phyloP scores from a whole-genome alignment of 768 basidiomycete species.

The Suillus hirtellus region DNA sequence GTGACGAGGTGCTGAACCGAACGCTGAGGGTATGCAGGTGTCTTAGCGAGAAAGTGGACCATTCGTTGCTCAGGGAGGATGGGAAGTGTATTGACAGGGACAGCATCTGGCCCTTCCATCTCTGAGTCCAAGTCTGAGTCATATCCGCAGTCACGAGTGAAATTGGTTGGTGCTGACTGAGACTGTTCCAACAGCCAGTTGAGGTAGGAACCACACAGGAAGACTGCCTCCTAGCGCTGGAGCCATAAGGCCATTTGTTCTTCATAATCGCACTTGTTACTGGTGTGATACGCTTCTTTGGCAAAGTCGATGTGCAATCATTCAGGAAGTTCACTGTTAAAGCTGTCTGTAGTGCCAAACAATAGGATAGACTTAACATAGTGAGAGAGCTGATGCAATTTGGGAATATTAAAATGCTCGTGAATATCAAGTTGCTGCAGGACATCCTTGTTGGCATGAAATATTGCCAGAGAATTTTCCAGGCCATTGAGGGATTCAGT shows the following conservation, averaged over 20 bases:
- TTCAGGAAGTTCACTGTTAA: slow-evolving; percentile 37
- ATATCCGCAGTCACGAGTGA: too few relatives aligned
- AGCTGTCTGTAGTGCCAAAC: slow-evolving; percentile 26
- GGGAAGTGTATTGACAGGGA: too few relatives aligned
- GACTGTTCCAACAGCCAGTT: too few relatives aligned
- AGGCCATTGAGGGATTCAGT: slow-evolving; percentile 25
- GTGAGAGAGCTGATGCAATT: slow-evolving; percentile 33
- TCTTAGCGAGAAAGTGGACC: too few relatives aligned
- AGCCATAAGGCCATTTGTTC: slow-evolving; percentile 14
- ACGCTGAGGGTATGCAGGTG: too few relatives aligned
- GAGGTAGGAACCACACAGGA: too few relatives aligned
- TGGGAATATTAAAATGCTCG: slow-evolving; percentile 38
- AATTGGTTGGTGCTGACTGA: too few relatives aligned
- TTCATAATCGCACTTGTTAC: slow-evolving; percentile 29
- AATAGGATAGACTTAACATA: slow-evolving; percentile 16
- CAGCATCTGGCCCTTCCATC: too few relatives aligned
- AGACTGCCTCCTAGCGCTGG: too few relatives aligned
- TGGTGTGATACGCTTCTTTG: slow-evolving; percentile 31
- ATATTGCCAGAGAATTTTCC: slow-evolving; percentile 23
- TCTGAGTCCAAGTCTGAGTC: too few relatives aligned
- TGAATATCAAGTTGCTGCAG: slow-evolving; percentile 28
- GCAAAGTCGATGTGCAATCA: slow-evolving; percentile 45
- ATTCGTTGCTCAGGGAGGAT: too few relatives aligned
- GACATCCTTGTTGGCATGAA: slow-evolving; percentile 31
- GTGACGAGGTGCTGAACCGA: too few relatives aligned